phyloP scores from a whole-genome alignment of 805 yeast species.

The Schwanniomyces yamadae region DNA sequence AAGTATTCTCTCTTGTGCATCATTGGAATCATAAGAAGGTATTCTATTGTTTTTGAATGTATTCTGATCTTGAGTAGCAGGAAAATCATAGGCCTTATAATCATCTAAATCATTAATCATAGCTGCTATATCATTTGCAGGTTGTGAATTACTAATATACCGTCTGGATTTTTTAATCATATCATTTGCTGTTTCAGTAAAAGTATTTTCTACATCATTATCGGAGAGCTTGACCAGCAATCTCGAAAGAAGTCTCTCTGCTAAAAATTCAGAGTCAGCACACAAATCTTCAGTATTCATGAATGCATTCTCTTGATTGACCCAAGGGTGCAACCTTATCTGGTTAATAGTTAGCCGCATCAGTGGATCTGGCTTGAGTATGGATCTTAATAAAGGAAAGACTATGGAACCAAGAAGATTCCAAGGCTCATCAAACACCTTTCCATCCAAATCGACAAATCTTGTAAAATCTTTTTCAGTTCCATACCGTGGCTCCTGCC shows the following conservation, averaged over 20 bases:
- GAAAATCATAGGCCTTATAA: slow-evolving; percentile 14
- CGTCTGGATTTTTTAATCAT: background rate
- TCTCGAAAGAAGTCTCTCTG: slow-evolving; percentile 49
- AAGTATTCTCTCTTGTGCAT: slow-evolving; percentile 30
- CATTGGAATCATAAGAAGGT: background rate
- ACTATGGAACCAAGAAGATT: slow-evolving; percentile 72
- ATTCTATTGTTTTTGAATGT: background rate
- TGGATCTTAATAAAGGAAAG: slow-evolving; percentile 52
- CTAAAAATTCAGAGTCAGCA: slow-evolving; percentile 49
- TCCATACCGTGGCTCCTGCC: slow-evolving; percentile 55
- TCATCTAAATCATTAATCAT: slow-evolving; percentile 38
- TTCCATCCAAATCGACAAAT: slow-evolving; percentile 47
- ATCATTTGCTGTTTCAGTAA: slow-evolving; percentile 9
- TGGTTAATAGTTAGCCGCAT: slow-evolving; percentile 69
- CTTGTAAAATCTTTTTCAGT: slow-evolving; percentile 78
- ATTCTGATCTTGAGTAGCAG: slow-evolving; percentile 39
- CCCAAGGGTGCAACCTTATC: slow-evolving; percentile 76
- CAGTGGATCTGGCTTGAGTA: slow-evolving; percentile 67
- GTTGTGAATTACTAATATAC: slow-evolving; percentile 42
- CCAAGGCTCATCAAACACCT: slow-evolving; percentile 82
- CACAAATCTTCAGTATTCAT: slow-evolving; percentile 44
- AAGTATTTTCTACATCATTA: slow-evolving; percentile 36
- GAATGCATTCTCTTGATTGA: slow-evolving; percentile 43
- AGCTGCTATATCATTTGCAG: slow-evolving; percentile 41
- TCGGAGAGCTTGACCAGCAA: slow-evolving; percentile 55